Evolutionary conservation across 495 filamentous ascomycete species (phyloP).

Genomic region (Friedmanniomyces simplex): DNA sequence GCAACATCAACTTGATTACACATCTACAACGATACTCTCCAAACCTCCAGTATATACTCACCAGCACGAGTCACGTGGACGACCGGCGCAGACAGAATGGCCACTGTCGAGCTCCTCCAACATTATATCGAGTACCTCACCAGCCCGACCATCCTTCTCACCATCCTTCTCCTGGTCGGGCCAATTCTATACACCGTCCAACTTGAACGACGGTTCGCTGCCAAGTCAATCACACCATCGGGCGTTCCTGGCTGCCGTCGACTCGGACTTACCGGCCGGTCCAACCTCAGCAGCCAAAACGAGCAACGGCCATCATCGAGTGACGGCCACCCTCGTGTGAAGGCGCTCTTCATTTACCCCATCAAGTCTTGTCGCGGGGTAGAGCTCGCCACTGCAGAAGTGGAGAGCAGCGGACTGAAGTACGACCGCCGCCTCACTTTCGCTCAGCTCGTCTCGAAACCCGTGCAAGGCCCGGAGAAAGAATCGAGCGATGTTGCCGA

Average conservation of each 20-base stretch:
- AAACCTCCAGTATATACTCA: not conserved
- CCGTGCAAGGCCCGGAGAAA: constrained; percentile 23
- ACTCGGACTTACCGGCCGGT: constrained; percentile 9
- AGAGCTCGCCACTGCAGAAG: constrained; percentile 55
- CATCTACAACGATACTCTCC: not conserved
- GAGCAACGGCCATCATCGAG: not conserved
- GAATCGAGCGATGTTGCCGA: constrained; percentile 20
- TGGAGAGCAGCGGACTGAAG: constrained; percentile 62
- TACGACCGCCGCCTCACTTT: constrained; percentile 82
- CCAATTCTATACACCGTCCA: constrained; percentile 9
- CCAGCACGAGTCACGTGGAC: not conserved
- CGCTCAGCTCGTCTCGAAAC: constrained; percentile 47
- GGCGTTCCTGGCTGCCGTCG: constrained; percentile 5
- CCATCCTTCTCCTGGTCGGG: constrained; percentile 9
- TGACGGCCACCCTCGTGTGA: constrained; percentile 35
- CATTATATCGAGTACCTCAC: constrained; percentile 19
- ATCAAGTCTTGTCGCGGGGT: constrained; percentile 80
- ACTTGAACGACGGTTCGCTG: constrained; percentile 1
- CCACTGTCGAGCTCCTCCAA: constrained; percentile 6
- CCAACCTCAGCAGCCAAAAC: constrained; percentile 12
- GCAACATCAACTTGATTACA: not conserved
- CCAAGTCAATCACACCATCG: not conserved
- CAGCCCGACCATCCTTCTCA: constrained; percentile 6
- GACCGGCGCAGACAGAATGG: not conserved
- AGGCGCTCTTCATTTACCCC: constrained; percentile 78